Base-by-base conservation (phyloP, 2,329 filamentous ascomycete species). In the Fusarium aywerte region DNA sequence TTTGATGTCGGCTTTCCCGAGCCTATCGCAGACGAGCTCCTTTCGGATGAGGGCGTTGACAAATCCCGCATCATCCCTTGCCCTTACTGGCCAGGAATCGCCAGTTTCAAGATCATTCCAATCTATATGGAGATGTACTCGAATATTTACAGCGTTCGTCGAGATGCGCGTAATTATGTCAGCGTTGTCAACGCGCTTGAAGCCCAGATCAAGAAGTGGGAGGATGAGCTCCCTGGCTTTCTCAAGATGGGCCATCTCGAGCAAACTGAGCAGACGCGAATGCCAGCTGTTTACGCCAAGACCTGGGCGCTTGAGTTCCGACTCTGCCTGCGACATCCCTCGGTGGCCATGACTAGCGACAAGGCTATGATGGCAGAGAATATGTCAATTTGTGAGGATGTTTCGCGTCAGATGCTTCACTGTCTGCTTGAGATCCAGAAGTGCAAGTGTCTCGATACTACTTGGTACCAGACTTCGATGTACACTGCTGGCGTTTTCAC, bases 1-100 rank as follows among this genome's bases (percentile, higher is more conserved):
- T 90, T 93, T 69, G 92, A 96, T 71, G 87, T 92, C 33, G 92
- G 93, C 63, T 86, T 93, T 45, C 92, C 92, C 2, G 85, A 91
- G 58, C 80, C 88, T 7, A 84, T 94, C 31, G 83, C 89, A 25
- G 93, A 96, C 74, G 89, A 91, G 68, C 81, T 89, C 29, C 83
- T 93, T 0, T 86, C 85, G 0, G 88, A 92, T 35, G 80, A 87
- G 5, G 89, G 89, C 4, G 80, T 90, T n/a, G 84, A 89, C 68
- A 80, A 81, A 8, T 81, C 83, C 21, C 81, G 80, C 58, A 77
- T 81, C 4, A 80, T 83, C n/a, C 85, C 85, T 42, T 95, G 91
- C 74, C 83, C 83, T 2, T 93, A 89, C 73, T 82, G 87, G 48
- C 85, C 91, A 23, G 91, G 88, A 7, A 82, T 93, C 15, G 84